Conservation (phyloP, 129 eudicot species). For the Deinandra increscens region DNA sequence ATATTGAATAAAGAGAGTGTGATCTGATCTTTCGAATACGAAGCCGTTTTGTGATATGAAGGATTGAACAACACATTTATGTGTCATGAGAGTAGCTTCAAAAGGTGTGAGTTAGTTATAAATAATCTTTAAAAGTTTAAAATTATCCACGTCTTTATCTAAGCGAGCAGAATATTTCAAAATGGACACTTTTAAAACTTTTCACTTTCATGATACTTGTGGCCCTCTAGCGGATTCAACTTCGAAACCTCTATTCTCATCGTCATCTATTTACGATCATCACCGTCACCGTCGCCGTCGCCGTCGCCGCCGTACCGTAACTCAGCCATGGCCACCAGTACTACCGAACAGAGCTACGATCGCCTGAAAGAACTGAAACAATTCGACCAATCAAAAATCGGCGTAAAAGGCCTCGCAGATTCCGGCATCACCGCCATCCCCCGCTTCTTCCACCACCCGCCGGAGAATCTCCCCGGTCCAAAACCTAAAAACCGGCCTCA, state of each 20-base stretch:
- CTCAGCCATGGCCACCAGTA: conserved; percentile 20
- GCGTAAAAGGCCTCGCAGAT: conserved; percentile 62
- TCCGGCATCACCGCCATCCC: conserved; percentile 62
- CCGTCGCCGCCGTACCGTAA: neutral
- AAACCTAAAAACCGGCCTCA: conserved; percentile 13
- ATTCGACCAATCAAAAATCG: conserved; percentile 66
- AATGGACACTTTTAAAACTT: no score
- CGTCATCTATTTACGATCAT: neutral
- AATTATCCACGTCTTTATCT: no score
- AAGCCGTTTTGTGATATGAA: no score
- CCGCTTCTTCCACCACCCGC: conserved; percentile 60
- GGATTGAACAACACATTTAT: no score
- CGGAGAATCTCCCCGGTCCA: conserved; percentile 36
- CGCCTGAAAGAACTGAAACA: conserved; percentile 43
- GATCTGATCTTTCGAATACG: neutral
- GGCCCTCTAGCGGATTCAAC: no score
- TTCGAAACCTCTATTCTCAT: neutral
- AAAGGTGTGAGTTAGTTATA: no score
- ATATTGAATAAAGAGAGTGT: neutral
- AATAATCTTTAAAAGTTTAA: no score
- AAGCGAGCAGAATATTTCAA: no score
- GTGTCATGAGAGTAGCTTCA: no score
- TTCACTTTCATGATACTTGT: no score
- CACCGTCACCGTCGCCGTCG: conserved; percentile 1
- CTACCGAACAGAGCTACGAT: conserved; percentile 30